phyloP scores from a whole-genome alignment of 2,329 filamentous ascomycete species.

The Simplicillium sp. region DNA sequence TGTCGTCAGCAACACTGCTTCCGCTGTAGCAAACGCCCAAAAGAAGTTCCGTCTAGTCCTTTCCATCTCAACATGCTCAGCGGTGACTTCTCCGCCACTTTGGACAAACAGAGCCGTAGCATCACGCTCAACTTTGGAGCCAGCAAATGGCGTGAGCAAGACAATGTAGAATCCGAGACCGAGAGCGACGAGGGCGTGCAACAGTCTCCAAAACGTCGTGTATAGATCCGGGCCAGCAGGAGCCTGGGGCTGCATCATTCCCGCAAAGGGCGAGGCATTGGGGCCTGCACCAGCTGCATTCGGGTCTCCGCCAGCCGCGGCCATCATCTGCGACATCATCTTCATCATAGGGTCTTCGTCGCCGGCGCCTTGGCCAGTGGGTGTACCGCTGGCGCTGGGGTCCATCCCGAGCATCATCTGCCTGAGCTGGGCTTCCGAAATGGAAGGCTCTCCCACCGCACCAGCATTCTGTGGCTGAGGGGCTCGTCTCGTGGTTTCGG shows the following conservation, averaged over 20 bases:
- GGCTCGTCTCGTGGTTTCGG: slow-evolving; percentile 23
- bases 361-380: slow-evolving; percentile 13
- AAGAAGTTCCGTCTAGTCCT: slow-evolving; percentile 45
- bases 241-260: slow-evolving; percentile 31
- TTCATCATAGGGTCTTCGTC: slow-evolving; percentile 30
- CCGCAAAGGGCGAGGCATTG: slow-evolving; percentile 24
- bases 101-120: slow-evolving; percentile 21
- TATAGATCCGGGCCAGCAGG: slow-evolving; percentile 23
- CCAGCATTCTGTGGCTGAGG: not conserved
- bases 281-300: slow-evolving; percentile 25
- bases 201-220: slow-evolving; percentile 56
- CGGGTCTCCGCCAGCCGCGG: slow-evolving; percentile 23
- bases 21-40: slow-evolving; percentile 71
- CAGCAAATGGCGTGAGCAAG: slow-evolving; percentile 58
- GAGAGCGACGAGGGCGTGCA: slow-evolving; percentile 65
- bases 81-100: slow-evolving; percentile 13
- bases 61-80: slow-evolving; percentile 16
- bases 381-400: slow-evolving; percentile 6
- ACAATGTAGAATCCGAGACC: slow-evolving; percentile 62
- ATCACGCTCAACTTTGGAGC: slow-evolving; percentile 52
- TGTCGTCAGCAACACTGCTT: slow-evolving; percentile 62
- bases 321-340: slow-evolving; percentile 68
- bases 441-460: slow-evolving; percentile 7
- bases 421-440: slow-evolving; percentile 52
- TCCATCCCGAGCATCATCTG: slow-evolving; percentile 56